phyloP scores from a whole-genome alignment of 2,329 filamentous ascomycete species.

The Dryadomyces quercus-mongolicae region DNA sequence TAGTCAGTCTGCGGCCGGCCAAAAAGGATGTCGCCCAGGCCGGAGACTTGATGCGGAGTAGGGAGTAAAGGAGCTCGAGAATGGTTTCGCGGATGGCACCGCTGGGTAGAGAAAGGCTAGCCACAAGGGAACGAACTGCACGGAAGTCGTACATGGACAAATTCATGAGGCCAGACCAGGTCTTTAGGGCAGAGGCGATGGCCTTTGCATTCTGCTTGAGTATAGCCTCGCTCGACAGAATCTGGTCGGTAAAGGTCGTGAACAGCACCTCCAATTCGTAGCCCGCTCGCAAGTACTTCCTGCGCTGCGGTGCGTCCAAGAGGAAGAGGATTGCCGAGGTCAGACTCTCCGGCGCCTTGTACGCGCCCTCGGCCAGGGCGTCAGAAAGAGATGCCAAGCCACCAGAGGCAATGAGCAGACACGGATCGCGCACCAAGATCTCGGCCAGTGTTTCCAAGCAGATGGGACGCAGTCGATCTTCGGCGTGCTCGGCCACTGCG shows the following conservation, averaged over 20 bases:
- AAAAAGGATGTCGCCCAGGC: constrained; percentile 94
- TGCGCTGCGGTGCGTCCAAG: constrained; percentile 68
- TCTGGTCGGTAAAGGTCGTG: constrained; percentile 81
- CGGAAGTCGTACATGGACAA: constrained; percentile 82
- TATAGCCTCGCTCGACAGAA: constrained; percentile 43
- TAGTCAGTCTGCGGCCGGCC: constrained; percentile 82
- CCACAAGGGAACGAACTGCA: constrained; percentile 66
- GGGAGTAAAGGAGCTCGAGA: constrained; percentile 70
- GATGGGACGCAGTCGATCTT: constrained; percentile 79
- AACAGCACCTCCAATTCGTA: constrained; percentile 85
- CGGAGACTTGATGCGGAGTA: constrained; percentile 80
- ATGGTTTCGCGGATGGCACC: constrained; percentile 57
- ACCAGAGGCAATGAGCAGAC: constrained; percentile 67
- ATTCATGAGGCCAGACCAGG: constrained; percentile 85
- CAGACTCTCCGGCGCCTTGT: constrained; percentile 84
- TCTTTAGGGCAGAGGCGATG: constrained; percentile 82
- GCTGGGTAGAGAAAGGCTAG: constrained; percentile 48
- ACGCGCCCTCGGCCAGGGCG: constrained; percentile 77
- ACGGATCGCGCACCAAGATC: constrained; percentile 76
- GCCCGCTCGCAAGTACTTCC: constrained; percentile 74
- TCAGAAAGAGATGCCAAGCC: constrained; percentile 84
- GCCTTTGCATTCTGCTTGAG: constrained; percentile 83
- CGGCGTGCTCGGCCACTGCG: constrained; percentile 74
- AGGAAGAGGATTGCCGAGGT: constrained; percentile 81
- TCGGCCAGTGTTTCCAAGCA: constrained; percentile 89